Evolutionary conservation across 495 filamentous ascomycete genomes (phyloP).

Genomic region (Penicillium coprophilum): DNA sequence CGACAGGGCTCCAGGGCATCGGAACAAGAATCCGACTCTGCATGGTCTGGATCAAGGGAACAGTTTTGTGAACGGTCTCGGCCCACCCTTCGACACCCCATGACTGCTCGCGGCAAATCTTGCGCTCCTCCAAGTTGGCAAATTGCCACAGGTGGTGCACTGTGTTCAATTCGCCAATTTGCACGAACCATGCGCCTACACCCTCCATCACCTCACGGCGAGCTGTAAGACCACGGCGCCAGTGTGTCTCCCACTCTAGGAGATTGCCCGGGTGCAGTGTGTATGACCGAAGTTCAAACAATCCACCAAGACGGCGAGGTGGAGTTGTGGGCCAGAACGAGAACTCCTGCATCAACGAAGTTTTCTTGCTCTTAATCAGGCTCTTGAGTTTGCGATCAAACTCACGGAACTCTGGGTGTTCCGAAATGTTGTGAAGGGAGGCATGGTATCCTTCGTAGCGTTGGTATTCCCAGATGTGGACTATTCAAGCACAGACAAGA

Average conservation of each 20-base stretch:
- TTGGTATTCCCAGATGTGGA: slow-evolving; percentile 99
- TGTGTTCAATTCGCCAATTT: slow-evolving; percentile 95
- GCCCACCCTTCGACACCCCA: slow-evolving; percentile 96
- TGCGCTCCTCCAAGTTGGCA: slow-evolving; percentile 90
- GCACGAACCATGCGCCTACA: slow-evolving; percentile 97
- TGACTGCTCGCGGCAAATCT: slow-evolving; percentile 87
- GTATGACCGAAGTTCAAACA: slow-evolving; percentile 97
- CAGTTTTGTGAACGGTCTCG: slow-evolving; percentile 97
- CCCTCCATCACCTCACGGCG: slow-evolving; percentile 96
- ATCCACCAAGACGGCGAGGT: slow-evolving; percentile 81
- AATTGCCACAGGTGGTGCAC: slow-evolving; percentile 99
- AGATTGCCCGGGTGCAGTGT: slow-evolving; percentile 94
- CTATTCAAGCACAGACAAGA: slow-evolving; percentile 32
- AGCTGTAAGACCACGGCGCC: slow-evolving; percentile 88
- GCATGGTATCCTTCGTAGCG: slow-evolving; percentile 94
- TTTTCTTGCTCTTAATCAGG: slow-evolving; percentile 78
- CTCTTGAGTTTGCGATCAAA: slow-evolving; percentile 80
- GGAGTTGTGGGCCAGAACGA: slow-evolving; percentile 98
- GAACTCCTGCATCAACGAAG: slow-evolving; percentile 98
- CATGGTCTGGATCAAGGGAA: slow-evolving; percentile 95
- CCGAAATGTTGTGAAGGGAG: slow-evolving; percentile 78
- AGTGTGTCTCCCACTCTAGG: slow-evolving; percentile 97
- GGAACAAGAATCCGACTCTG: slow-evolving; percentile 90
- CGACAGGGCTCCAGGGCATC: slow-evolving; percentile 94
- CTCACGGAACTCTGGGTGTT: slow-evolving; percentile 73